These are phyloP conservation scores for Cokeromyces recurvatus DNA, from an alignment of 371 early-diverging fungal genomes.

Conservation along the genomic window DNA sequence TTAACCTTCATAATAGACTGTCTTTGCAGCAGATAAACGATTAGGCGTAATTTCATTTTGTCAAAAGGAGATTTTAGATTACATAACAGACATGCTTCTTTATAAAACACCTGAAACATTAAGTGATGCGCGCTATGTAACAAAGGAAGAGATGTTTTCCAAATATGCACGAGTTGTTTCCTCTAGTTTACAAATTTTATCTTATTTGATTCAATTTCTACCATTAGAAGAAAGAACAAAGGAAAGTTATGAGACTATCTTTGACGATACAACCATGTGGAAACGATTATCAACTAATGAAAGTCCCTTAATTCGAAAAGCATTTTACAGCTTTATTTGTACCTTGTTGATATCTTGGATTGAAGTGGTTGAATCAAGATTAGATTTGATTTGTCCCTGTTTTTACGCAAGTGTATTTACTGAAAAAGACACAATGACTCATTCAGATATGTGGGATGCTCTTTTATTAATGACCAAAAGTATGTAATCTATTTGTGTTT, in stretches of 20 bases:
- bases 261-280: constrained; percentile 51
- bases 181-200: constrained; percentile 45
- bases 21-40: constrained; percentile 54
- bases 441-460: constrained; percentile 62
- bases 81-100: constrained; percentile 47
- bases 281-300: constrained; percentile 31
- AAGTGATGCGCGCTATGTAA: constrained; percentile 62
- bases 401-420: constrained; percentile 50
- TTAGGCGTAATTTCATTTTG: constrained; percentile 55
- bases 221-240: constrained; percentile 35
- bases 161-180: constrained; percentile 59
- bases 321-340: constrained; percentile 45
- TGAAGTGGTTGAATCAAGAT: constrained; percentile 38
- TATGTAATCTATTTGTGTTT: constrained; percentile 22
- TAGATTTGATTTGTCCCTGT: constrained; percentile 43
- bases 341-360: constrained; percentile 30
- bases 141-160: constrained; percentile 59
- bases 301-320: constrained; percentile 46
- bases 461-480: constrained; percentile 60
- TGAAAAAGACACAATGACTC: constrained; percentile 52
- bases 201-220: constrained; percentile 45
- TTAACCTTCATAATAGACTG: constrained; percentile 27
- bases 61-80: constrained; percentile 55
- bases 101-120: constrained; percentile 60
- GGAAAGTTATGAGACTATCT: constrained; percentile 38